Percentiles rank a stretch among this genome's conserved stretches.
Conservation (phyloP, 2,329 filamentous ascomycete species). For the Elsinoe arachidis region DNA sequence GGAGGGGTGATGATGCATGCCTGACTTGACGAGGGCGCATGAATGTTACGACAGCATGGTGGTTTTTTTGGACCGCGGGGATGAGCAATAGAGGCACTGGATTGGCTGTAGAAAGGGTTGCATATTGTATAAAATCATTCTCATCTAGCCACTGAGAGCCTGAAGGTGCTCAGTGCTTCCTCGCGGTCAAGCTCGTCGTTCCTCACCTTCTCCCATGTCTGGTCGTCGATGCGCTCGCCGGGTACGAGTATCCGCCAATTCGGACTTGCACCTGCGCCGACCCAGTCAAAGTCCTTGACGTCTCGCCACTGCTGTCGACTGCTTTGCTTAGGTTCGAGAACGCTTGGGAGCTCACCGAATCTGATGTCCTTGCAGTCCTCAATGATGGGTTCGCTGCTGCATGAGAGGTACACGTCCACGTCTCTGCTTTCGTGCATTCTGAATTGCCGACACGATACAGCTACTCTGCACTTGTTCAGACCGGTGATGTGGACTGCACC, state of each 20-base stretch:
- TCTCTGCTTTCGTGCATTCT: constrained; percentile 80
- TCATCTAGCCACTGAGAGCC: background rate
- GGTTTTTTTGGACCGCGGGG: background rate
- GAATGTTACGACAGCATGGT: constrained; percentile 10
- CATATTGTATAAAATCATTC: constrained; percentile 2
- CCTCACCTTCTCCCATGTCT: constrained; percentile 14
- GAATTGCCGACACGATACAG: constrained; percentile 77
- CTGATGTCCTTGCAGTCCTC: constrained; percentile 73
- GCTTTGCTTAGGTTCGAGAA: constrained; percentile 20
- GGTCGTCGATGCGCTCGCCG: constrained; percentile 30
- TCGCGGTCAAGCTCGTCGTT: background rate
- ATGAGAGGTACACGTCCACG: constrained; percentile 76
- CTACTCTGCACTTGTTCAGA: constrained; percentile 61
- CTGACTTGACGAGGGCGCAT: background rate
- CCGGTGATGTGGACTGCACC: constrained; percentile 79
- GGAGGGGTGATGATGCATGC: background rate
- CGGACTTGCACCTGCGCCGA: constrained; percentile 75
- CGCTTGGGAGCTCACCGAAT: constrained; percentile 65
- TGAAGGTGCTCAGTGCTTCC: background rate
- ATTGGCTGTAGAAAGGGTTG: background rate
- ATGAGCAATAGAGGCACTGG: constrained; percentile 1
- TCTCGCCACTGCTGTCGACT: constrained; percentile 68
- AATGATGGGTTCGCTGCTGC: constrained; percentile 80
- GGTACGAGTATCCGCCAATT: constrained; percentile 70
- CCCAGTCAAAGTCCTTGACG: constrained; percentile 97